These are phyloP conservation scores for Annona squamosa DNA, from an alignment of 164 flowering plant species.

Conservation along the genomic window DNA sequence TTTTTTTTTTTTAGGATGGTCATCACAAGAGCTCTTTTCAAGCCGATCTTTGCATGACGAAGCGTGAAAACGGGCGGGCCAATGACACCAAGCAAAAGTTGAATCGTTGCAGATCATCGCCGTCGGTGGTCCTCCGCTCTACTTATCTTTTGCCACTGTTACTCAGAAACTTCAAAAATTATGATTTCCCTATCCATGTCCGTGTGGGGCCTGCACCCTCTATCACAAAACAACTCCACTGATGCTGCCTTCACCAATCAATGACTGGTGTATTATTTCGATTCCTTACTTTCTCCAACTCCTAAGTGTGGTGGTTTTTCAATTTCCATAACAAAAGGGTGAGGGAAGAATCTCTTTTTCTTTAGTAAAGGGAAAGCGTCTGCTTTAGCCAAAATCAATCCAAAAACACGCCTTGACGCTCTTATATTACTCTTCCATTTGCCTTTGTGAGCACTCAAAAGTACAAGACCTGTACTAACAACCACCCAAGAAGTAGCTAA, in stretches of 20 bases:
- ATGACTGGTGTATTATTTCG: background rate
- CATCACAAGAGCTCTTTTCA: background rate
- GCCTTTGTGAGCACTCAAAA: constrained; percentile 15
- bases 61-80: background rate
- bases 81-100: background rate
- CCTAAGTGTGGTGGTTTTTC: constrained; percentile 5
- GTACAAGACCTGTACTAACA: background rate
- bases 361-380: constrained; percentile 13
- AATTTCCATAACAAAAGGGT: constrained; percentile 4
- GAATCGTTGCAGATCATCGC: background rate
- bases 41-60: background rate
- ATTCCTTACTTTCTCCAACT: constrained; percentile 13
- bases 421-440: background rate
- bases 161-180: background rate
- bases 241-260: background rate
- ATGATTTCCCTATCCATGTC: background rate
- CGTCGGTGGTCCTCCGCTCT: background rate
- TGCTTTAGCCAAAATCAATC: background rate
- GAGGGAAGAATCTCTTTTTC: constrained; percentile 16
- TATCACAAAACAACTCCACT: background rate
- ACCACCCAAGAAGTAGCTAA: background rate
- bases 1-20: too few relatives aligned
- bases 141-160: background rate
- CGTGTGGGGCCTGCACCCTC: background rate
- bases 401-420: background rate